Conservation (phyloP, 1,139 yeast genomes). For the Ogataea hybrid region DNA sequence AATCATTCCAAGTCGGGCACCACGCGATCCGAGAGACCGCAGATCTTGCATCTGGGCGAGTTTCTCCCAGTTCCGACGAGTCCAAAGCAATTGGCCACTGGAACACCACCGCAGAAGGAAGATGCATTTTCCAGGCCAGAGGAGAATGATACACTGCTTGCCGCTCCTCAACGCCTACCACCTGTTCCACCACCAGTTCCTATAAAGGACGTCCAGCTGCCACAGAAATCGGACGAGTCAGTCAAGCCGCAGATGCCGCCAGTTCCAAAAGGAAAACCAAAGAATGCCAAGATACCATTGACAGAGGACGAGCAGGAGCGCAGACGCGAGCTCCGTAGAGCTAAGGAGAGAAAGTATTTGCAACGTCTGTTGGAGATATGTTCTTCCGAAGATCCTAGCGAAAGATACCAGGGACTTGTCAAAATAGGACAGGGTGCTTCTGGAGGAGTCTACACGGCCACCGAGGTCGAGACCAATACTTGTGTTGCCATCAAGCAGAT, state of each 20-base stretch:
- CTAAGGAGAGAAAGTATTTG: slow-evolving; percentile 53
- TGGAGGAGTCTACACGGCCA: slow-evolving; percentile 95
- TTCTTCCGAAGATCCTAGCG: slow-evolving; percentile 84
- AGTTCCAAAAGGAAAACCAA: slow-evolving; percentile 3
- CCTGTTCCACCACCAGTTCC: background rate
- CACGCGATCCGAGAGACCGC: slow-evolving; percentile 10
- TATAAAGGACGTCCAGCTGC: background rate
- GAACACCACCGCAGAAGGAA: background rate
- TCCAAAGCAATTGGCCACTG: background rate
- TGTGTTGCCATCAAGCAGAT: slow-evolving; percentile 95
- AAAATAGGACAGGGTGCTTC: slow-evolving; percentile 98
- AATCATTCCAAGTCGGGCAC: slow-evolving; percentile 3
- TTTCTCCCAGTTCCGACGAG: slow-evolving; percentile 4
- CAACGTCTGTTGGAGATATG: slow-evolving; percentile 75
- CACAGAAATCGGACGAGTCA: background rate
- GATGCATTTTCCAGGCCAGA: background rate
- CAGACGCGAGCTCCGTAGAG: slow-evolving; percentile 72
- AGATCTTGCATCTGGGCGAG: slow-evolving; percentile 19
- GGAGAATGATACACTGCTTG: too few species aligned
- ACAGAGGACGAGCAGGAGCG: slow-evolving; percentile 47
- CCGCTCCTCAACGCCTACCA: background rate
- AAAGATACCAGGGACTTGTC: slow-evolving; percentile 60
- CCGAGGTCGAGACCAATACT: slow-evolving; percentile 55
- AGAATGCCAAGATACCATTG: slow-evolving; percentile 50
- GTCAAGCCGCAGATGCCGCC: slow-evolving; percentile 2